These are phyloP conservation scores for Didymella glomerata DNA, from an alignment of 2,329 filamentous ascomycete genomes.

Conservation along the genomic window DNA sequence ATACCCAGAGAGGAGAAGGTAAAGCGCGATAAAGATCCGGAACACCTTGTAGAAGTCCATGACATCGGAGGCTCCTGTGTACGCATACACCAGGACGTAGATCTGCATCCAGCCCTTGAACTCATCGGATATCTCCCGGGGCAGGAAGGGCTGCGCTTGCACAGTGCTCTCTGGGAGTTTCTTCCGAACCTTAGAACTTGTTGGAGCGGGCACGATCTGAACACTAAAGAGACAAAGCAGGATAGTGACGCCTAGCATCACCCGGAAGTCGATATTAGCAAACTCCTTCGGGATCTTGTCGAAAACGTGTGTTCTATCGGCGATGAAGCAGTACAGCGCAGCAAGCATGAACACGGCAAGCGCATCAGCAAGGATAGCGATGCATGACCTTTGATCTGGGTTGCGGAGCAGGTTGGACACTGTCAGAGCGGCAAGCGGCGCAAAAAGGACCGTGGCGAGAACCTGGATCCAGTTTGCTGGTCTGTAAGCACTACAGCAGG, in stretches of 20 bases:
- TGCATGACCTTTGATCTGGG: not conserved
- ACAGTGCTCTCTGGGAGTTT: constrained; percentile 19
- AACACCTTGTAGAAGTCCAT: constrained; percentile 65
- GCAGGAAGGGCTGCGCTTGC: constrained; percentile 51
- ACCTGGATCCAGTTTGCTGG: constrained; percentile 51
- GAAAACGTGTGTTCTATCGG: constrained; percentile 64
- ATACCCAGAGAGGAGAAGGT: constrained; percentile 70
- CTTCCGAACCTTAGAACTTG: constrained; percentile 13
- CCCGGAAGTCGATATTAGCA: constrained; percentile 45
- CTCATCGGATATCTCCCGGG: constrained; percentile 67
- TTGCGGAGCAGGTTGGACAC: not conserved
- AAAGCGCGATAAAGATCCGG: constrained; percentile 64
- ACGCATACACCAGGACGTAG: constrained; percentile 65
- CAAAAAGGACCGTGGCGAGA: constrained; percentile 40
- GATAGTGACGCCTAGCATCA: constrained; percentile 38
- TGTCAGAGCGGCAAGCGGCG: constrained; percentile 31
- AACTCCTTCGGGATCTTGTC: constrained; percentile 62
- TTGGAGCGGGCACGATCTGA: constrained; percentile 22
- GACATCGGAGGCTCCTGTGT: constrained; percentile 61
- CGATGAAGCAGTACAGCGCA: constrained; percentile 58
- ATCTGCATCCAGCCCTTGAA: constrained; percentile 74
- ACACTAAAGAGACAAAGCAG: constrained; percentile 46
- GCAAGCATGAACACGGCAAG: constrained; percentile 12
- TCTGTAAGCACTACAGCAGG: constrained; percentile 62
- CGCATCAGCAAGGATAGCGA: constrained; percentile 9